Percentiles rank a stretch among this genome's conserved stretches.
These are phyloP conservation scores for Crataegus laevigata DNA, from an alignment of 306 rosid species.

Conservation along the genomic window DNA sequence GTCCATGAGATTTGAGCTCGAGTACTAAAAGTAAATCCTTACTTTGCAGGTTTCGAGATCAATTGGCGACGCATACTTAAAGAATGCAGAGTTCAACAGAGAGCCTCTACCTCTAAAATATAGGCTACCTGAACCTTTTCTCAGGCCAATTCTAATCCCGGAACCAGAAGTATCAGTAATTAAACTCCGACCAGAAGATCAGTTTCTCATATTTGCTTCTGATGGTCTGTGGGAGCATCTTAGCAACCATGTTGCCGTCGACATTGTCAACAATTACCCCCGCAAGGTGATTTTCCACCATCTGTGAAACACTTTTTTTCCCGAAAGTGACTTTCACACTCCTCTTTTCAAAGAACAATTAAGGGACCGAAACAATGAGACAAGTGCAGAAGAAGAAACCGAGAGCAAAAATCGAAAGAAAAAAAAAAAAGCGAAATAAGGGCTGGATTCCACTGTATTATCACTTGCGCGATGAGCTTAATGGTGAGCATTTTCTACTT, in stretches of 20 bases:
- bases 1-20: background rate
- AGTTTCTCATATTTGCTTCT: constrained; percentile 70
- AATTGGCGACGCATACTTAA: constrained; percentile 81
- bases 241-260: constrained; percentile 62
- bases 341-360: background rate
- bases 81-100: constrained; percentile 62
- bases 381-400: background rate
- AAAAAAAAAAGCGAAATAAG: background rate
- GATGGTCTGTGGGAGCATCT: constrained; percentile 95
- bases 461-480: background rate
- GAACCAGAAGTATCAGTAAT: constrained; percentile 58
- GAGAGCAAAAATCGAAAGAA: too few relatives aligned
- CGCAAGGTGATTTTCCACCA: constrained; percentile 38
- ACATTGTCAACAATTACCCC: constrained; percentile 55
- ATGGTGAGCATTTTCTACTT: background rate
- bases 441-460: background rate
- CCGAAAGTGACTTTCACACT: background rate
- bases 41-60: constrained; percentile 65
- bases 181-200: constrained; percentile 54
- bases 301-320: background rate
- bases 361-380: too few relatives aligned
- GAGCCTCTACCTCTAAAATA: constrained; percentile 57
- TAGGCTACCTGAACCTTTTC: constrained; percentile 59
- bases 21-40: background rate
- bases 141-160: constrained; percentile 55